Evolutionary conservation across 805 yeast species (phyloP).

Genomic region (Starmera dryadoides): DNA sequence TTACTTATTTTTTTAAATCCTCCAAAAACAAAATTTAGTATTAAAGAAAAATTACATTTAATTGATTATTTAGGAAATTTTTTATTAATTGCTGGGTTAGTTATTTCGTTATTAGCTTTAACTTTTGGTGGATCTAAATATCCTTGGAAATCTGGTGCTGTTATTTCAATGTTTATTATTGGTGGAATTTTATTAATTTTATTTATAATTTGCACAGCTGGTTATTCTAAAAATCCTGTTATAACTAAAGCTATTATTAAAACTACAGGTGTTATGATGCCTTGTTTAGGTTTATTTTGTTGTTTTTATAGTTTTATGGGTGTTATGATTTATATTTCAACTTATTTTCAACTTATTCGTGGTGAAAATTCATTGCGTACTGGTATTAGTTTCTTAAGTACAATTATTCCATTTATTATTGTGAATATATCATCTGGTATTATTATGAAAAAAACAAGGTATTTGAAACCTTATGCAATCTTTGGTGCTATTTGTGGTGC

Average conservation of each 20-base stretch:
- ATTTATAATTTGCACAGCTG: slow-evolving; percentile 35
- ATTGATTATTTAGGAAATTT: slow-evolving; percentile 46
- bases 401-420: slow-evolving; percentile 10
- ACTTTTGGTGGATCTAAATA: slow-evolving; percentile 47
- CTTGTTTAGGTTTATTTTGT: slow-evolving; percentile 22
- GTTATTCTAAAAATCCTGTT: slow-evolving; percentile 37
- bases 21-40: slow-evolving; percentile 34
- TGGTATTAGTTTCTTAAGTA: slow-evolving; percentile 16
- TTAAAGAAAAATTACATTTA: slow-evolving; percentile 28
- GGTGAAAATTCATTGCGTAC: slow-evolving; percentile 19
- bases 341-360: slow-evolving; percentile 44
- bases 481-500: slow-evolving; percentile 23
- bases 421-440: slow-evolving; percentile 18
- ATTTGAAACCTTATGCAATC: slow-evolving; percentile 27
- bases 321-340: slow-evolving; percentile 26
- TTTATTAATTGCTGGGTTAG: slow-evolving; percentile 34
- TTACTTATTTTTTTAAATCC: slow-evolving; percentile 38
- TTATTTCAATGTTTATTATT: slow-evolving; percentile 39
- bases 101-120: slow-evolving; percentile 39
- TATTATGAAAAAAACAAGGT: slow-evolving; percentile 24
- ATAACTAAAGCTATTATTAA: slow-evolving; percentile 35
- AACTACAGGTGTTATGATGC: slow-evolving; percentile 27
- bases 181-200: slow-evolving; percentile 31
- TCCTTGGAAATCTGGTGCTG: slow-evolving; percentile 50
- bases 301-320: slow-evolving; percentile 35